Evolutionary conservation across 2,329 filamentous ascomycete species (phyloP), one percentile per base, ranked within the genome.

Genomic region (Onygena corvina): DNA sequence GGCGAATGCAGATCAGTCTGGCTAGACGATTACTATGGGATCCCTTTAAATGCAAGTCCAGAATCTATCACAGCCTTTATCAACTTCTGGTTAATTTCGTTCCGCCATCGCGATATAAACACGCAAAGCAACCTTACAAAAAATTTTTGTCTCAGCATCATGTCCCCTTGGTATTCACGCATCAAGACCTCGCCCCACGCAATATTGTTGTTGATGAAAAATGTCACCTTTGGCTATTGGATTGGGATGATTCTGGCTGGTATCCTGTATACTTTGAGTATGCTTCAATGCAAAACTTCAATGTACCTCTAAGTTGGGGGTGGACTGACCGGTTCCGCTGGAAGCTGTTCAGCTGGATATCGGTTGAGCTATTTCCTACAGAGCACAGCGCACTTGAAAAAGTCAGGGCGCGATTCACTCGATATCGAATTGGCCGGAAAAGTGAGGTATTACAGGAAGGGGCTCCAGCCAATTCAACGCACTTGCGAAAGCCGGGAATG

Each of bases 121-220:
- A 25, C 4, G 27, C 14, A 20, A 16, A 38, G n/a, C 11, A 21
- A 20, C 25, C 4, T 29, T 12, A 49, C 18, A 46, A 18, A 33
- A 49, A 35, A 46, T 14, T 49, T 45, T 53, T 58, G 2, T 14
- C 46, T 3, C 52, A 45, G 46, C 55, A 59, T 21, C 54, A 47
- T 16, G 34, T 55, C 47, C 60, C 58, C 35, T 60, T 4, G 61
- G 27, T 61, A 6, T 58, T 64, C 31, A 62, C 60, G 51, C 56
- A 65, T 55, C 59, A 64, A 56, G 59, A 63, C 44, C 59, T 64
- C 48, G 58, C 59, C 42, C 59, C 57, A 14, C 54, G 57, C 3
- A 64, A 62, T 53, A 54, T 63, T 2, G 51, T 64, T 33, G 50
- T 63, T 50, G 58, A 63, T 50, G 50, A 54, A 47, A 44, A 23